A percentile compares a stretch with the other conserved stretches of the same genome.
These are phyloP conservation scores for Colletotrichum neosansevieriae DNA, from an alignment of 2,329 filamentous ascomycete species.

Conservation along the genomic window DNA sequence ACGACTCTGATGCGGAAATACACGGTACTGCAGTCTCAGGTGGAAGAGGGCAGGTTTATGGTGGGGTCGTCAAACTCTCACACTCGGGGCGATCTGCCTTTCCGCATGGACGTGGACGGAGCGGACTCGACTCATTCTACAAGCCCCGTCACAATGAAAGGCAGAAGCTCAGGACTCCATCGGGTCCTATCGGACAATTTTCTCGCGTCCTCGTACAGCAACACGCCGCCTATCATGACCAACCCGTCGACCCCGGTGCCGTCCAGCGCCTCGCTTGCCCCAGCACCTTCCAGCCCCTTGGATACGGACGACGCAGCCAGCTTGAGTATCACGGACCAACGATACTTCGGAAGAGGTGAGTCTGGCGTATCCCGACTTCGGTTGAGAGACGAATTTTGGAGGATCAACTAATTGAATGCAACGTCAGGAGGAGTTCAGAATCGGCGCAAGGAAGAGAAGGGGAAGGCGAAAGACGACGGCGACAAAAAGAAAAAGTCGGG, in stretches of 20 bases:
- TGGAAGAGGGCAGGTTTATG: constrained; percentile 39
- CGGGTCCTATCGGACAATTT: constrained; percentile 59
- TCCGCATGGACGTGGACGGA: constrained; percentile 41
- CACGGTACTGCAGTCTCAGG: constrained; percentile 60
- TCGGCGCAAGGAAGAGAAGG: constrained; percentile 63
- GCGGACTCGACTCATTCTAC: constrained; percentile 45
- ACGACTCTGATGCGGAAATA: constrained; percentile 64
- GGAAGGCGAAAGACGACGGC: constrained; percentile 58
- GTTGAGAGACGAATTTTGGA: constrained; percentile 49
- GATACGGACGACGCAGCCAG: constrained; percentile 48
- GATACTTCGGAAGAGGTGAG: constrained; percentile 62
- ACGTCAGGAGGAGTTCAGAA: constrained; percentile 61
- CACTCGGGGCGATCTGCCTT: constrained; percentile 33
- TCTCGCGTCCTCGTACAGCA: constrained; percentile 55
- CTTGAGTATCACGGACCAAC: constrained; percentile 49
- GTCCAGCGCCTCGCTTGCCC: constrained; percentile 50
- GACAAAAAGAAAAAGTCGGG: constrained; percentile 55
- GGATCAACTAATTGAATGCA: constrained; percentile 24
- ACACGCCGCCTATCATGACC: constrained; percentile 56
- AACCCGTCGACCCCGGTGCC: constrained; percentile 46
- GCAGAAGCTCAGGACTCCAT: constrained; percentile 47
- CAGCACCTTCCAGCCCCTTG: constrained; percentile 51
- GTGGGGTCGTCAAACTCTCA: constrained; percentile 39
- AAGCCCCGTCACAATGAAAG: constrained; percentile 53
- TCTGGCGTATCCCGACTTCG: constrained; percentile 37